Evolutionary conservation across 305 asterid species (phyloP).

Genomic region (Fraxinus xanthoxyloides): DNA sequence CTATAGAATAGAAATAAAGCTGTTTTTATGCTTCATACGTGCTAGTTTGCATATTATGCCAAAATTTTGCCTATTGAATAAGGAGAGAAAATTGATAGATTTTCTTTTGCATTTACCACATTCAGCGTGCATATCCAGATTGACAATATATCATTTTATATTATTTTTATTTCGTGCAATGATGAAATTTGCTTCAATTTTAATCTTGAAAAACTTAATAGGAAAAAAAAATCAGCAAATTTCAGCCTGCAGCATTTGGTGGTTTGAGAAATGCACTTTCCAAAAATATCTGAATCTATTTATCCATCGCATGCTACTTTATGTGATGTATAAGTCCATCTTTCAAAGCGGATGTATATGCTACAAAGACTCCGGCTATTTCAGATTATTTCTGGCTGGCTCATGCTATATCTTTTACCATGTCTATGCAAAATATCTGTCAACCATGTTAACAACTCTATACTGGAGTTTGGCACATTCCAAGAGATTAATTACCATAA

Average conservation of each 20-base stretch:
- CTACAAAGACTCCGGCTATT: neutral
- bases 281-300: neutral
- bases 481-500: neutral
- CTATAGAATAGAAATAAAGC: neutral
- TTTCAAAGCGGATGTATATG: neutral
- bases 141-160: neutral
- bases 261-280: neutral
- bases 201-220: neutral
- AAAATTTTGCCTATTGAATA: neutral
- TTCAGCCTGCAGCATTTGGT: neutral
- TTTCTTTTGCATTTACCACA: neutral
- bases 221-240: neutral
- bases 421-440: neutral
- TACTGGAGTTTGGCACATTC: neutral
- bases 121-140: neutral
- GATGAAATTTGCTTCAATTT: neutral
- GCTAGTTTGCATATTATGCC: neutral
- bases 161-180: neutral
- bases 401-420: neutral
- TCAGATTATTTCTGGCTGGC: neutral
- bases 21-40: neutral
- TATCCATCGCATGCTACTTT: neutral
- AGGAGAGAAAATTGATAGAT: neutral
- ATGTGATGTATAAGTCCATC: neutral
- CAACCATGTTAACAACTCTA: neutral